These are phyloP conservation scores for Aspergillaceae sp. DNA, from an alignment of 2,329 filamentous ascomycete species.

Conservation along the genomic window DNA sequence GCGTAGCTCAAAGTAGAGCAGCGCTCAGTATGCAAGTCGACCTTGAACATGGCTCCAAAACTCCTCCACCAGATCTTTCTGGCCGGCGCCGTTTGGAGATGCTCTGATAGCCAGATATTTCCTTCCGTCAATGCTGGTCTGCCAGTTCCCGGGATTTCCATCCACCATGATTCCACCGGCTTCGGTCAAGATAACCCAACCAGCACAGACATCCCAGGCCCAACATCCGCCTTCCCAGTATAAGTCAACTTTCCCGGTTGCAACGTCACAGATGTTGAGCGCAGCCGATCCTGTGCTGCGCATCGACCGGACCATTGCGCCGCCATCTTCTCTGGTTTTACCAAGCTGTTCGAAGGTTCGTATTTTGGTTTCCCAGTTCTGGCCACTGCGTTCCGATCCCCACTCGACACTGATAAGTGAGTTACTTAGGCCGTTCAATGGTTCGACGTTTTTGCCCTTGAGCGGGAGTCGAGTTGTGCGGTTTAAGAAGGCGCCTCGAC, in stretches of 20 bases:
- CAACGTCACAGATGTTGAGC: constrained; percentile 53
- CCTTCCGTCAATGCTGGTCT: constrained; percentile 48
- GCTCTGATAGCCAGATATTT: constrained; percentile 41
- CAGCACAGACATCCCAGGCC: constrained; percentile 59
- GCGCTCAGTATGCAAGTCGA: constrained; percentile 25
- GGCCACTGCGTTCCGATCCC: constrained; percentile 50
- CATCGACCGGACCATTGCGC: constrained; percentile 54
- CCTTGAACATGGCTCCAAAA: constrained; percentile 36
- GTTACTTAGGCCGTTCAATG: constrained; percentile 41
- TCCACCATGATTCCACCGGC: constrained; percentile 53
- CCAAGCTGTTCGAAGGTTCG: constrained; percentile 45
- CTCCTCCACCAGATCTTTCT: constrained; percentile 34
- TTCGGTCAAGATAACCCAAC: constrained; percentile 53
- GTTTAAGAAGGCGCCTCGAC: constrained; percentile 46
- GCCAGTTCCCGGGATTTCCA: constrained; percentile 50
- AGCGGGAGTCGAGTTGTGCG: constrained; percentile 38
- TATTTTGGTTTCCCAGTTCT: constrained; percentile 50
- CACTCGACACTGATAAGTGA: constrained; percentile 53
- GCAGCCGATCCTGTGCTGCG: constrained; percentile 52
- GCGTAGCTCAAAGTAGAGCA: background rate
- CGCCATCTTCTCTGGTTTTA: constrained; percentile 44
- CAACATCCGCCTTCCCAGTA: constrained; percentile 60
- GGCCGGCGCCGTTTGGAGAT: constrained; percentile 22
- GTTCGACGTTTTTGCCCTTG: constrained; percentile 31
- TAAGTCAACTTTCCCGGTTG: constrained; percentile 49